Conservation (phyloP, 2,329 filamentous ascomycete species). For the Colletotrichum sp. region DNA sequence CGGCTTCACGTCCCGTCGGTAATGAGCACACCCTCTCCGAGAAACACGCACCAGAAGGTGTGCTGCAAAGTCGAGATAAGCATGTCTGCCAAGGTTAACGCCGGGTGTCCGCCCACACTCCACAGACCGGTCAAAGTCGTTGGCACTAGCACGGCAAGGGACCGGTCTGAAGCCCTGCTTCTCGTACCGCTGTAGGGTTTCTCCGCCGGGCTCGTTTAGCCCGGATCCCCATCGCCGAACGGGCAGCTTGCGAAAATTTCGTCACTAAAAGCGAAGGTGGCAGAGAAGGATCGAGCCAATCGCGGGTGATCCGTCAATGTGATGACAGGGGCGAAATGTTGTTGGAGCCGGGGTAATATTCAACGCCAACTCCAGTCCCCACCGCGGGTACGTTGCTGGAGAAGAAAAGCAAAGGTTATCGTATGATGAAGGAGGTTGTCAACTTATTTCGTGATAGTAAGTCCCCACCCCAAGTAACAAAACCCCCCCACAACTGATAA, state of each 20-base stretch:
- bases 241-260: not conserved
- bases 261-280: not conserved
- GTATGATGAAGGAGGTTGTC: not conserved
- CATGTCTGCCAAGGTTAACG: not conserved
- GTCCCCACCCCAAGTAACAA: too few relatives aligned
- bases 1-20: not conserved
- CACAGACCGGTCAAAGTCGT: not conserved
- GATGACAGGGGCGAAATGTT: not conserved
- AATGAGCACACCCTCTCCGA: not conserved
- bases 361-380: not conserved
- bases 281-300: not conserved
- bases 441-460: not conserved
- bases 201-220: not conserved
- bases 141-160: not conserved
- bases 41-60: not conserved
- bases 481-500: too few relatives aligned
- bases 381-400: not conserved
- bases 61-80: not conserved
- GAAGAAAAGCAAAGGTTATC: not conserved
- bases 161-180: not conserved
- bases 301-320: not conserved
- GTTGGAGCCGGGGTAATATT: not conserved
- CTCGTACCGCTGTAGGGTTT: not conserved
- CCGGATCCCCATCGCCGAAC: not conserved
- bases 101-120: not conserved